A percentile compares a stretch with the other conserved stretches of the same genome.
phyloP scores from a whole-genome alignment of 2,329 filamentous ascomycete genomes.

The Massarina eburnea region DNA sequence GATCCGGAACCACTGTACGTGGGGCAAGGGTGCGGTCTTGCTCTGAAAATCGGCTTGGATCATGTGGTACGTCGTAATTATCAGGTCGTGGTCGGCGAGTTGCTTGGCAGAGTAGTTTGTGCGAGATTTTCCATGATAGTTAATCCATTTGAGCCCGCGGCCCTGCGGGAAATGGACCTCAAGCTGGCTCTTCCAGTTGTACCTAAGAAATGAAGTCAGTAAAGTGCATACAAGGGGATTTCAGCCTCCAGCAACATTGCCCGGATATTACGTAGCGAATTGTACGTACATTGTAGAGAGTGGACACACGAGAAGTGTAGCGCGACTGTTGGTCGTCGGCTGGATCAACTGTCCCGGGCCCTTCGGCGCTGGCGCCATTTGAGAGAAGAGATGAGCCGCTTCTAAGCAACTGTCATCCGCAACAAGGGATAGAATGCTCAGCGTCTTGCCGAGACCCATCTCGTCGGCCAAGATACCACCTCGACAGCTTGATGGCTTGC shows the following conservation, averaged over 20 bases:
- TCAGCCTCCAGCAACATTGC: too few species aligned
- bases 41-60: conserved; percentile 71
- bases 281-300: conserved; percentile 83
- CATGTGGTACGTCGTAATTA: conserved; percentile 92
- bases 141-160: conserved; percentile 66
- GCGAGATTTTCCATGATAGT: conserved; percentile 83
- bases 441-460: conserved; percentile 56
- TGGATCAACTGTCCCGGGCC: conserved; percentile 12
- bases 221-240: too few species aligned
- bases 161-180: conserved; percentile 72
- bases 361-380: conserved; percentile 48
- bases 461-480: conserved; percentile 55
- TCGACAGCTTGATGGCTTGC: conserved; percentile 39
- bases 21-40: conserved; percentile 68
- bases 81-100: conserved; percentile 74
- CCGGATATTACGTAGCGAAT: too few species aligned
- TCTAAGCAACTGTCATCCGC: conserved; percentile 59
- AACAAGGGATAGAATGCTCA: conserved; percentile 82
- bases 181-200: conserved; percentile 94
- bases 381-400: conserved; percentile 65
- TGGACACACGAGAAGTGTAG: conserved; percentile 85
- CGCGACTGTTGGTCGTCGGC: conserved; percentile 65
- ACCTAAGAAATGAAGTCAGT: too few species aligned
- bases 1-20: conserved; percentile 89
- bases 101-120: conserved; percentile 61